Evolutionary conservation across 2,329 filamentous ascomycete genomes (phyloP), one percentile per base, ranked within the genome.

Genomic region (Beauveria asiatica): DNA sequence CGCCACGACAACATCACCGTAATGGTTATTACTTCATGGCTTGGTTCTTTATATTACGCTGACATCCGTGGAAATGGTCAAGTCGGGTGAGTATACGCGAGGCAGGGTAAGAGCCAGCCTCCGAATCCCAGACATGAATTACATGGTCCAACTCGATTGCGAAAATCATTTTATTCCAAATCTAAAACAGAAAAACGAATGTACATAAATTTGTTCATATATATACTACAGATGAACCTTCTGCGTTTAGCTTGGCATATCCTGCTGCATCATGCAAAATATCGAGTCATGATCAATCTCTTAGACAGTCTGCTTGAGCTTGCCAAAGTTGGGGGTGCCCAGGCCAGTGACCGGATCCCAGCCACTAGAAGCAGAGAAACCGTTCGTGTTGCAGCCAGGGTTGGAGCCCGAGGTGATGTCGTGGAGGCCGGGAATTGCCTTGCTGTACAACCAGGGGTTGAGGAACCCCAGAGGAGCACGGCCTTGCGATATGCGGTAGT

Each of bases 381-480:
- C 39, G 1, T 42, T 49, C 19, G 57, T 63, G 52, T 64, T 41
- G 39, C 64, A 66, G 16, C 59, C 64, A 30, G 60, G 61, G 50
- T 59, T 60, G 42, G 23, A 33, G 2, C 64, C 67, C 2, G 49
- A 59, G 13, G 60, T 62, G 25, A 69, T 64, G n/a, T 68, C 67
- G 2, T 61, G 64, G 25, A 69, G 59, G 19, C 54, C 65, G 30
- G 58, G 41, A 57, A 60, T 50, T 17, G 63, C 62, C 19, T 59
- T 61, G 49, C 66, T 67, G 65, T 75, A 76, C 50, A 75, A 64
- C 68, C 70, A 73, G 0, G 76, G 76, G 60, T 79, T 79, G 5
- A 79, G 66, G 61, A 79, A 80, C 1, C 77, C 76, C 19, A 79
- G 67, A 1, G 75, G 68, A 1, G 70, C 52, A 64, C 70, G 67